Base-by-base conservation (phyloP, 192 early-diverging fungal genomes). In the Lobulomyces angularis region DNA sequence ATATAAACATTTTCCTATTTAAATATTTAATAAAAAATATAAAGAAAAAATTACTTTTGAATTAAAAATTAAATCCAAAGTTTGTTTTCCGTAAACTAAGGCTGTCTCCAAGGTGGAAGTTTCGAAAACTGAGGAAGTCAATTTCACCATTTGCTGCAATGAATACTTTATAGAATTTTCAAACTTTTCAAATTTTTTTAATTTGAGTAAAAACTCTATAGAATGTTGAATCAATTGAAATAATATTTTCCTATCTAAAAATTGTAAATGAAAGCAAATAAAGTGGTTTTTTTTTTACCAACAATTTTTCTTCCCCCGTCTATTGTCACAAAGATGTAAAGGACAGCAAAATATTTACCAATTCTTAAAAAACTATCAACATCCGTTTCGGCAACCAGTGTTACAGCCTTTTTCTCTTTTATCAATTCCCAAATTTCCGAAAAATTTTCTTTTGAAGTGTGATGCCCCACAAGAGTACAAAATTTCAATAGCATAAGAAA, bases 1-100 rank as follows among this genome's bases (percentile, higher is more conserved):
- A 84, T 67, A 19, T 59, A 49, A n/a, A 62, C 43, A 1, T 60
- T 42, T 50, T 82, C 66, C 56, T 78, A 30, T 21, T n/a, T 12
- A 14, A 17, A 35, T 16, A 2, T 52, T 23, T 47, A 2, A 30
- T 9, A 18, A 27, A 40, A 32, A 27, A 1, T 31, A 1, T 8
- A 16, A 12, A 11, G 37, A 4, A 6, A 4, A 22, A 3, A 62
- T 20, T 32, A 71, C 69, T 27, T 65, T 40, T 25, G 45, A 49
- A 18, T 53, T 58, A 44, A 73, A 79, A 9, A 79, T 53, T 27
- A 44, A 50, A 18, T 62, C 52, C 16, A 79, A 40, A 37, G 71
- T 31, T 0, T 45, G 33, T 21, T 66, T 69, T 33, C 75, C 74
- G 6, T 38, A 37, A 28, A 64, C 55, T 9, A 73, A 48, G 14